Conservation (phyloP, 148 eudicot genomes). For the Drosera capensis region DNA sequence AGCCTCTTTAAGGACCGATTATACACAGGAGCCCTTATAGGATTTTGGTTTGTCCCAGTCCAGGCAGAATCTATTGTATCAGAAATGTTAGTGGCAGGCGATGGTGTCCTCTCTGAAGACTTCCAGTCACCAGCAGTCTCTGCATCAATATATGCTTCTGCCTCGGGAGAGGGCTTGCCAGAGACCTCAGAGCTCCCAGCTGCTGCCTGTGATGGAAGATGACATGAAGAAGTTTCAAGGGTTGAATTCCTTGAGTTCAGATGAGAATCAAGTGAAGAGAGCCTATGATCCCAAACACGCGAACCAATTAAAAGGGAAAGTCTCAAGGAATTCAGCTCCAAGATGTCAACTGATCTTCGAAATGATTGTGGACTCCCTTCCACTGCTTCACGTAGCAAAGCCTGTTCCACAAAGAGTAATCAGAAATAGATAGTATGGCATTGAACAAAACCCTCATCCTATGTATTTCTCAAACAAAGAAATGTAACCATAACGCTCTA, state of each 20-base stretch:
- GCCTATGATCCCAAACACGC: slow-evolving; percentile 68
- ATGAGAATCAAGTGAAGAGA: slow-evolving; percentile 55
- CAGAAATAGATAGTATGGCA: neutral
- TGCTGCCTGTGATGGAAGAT: slow-evolving; percentile 5
- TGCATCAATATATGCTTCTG: slow-evolving; percentile 13
- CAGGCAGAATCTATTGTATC: slow-evolving; percentile 93
- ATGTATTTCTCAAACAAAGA: too few relatives aligned
- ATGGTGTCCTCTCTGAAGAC: slow-evolving; percentile 25
- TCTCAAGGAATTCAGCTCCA: slow-evolving; percentile 65
- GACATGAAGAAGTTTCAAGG: slow-evolving; percentile 11
- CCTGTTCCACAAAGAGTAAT: slow-evolving; percentile 20
- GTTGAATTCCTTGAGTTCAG: slow-evolving; percentile 23
- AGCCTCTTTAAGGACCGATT: slow-evolving; percentile 28
- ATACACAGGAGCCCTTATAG: slow-evolving; percentile 31
- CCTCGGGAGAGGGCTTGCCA: slow-evolving; percentile 8
- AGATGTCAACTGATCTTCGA: slow-evolving; percentile 34
- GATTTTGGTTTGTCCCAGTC: slow-evolving; percentile 65
- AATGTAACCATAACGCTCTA: too few relatives aligned
- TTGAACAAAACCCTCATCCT: too few relatives aligned
- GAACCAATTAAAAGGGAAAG: slow-evolving; percentile 50
- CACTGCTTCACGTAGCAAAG: slow-evolving; percentile 30
- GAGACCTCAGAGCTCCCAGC: slow-evolving; percentile 13
- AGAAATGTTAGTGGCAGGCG: slow-evolving; percentile 50
- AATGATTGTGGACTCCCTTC: slow-evolving; percentile 20
- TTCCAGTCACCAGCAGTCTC: slow-evolving; percentile 17